Conservation (phyloP, 2,329 filamentous ascomycete species). For the Fusarium zealandicum region DNA sequence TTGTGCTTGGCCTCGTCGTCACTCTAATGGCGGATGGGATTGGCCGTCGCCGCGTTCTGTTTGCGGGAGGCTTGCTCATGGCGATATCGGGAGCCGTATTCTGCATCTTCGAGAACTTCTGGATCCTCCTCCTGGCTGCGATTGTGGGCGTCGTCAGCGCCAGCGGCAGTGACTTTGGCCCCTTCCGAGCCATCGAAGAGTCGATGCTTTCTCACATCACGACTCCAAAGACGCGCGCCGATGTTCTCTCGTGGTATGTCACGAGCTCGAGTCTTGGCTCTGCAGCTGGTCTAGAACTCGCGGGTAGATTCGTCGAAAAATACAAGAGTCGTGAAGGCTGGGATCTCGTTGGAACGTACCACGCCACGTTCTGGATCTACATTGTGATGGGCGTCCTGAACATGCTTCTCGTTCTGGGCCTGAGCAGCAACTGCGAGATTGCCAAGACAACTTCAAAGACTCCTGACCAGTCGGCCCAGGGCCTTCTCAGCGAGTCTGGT, state of each 20-base stretch:
- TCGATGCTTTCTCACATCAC: constrained; percentile 69
- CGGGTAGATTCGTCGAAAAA: constrained; percentile 59
- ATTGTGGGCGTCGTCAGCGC: constrained; percentile 68
- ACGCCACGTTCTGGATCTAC: constrained; percentile 66
- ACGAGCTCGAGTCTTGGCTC: constrained; percentile 63
- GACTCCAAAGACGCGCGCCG: constrained; percentile 58
- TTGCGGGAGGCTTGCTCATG: constrained; percentile 64
- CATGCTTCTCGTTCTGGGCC: constrained; percentile 52
- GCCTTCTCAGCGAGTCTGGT: constrained; percentile 35
- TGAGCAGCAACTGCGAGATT: constrained; percentile 62
- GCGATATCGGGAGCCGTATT: constrained; percentile 62
- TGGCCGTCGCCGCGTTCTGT: constrained; percentile 62
- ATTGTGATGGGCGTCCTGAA: constrained; percentile 62
- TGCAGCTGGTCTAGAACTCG: constrained; percentile 59
- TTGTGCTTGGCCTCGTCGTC: constrained; percentile 62
- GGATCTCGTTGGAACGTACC: constrained; percentile 60
- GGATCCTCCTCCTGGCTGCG: constrained; percentile 64
- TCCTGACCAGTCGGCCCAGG: constrained; percentile 34
- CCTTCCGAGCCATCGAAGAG: constrained; percentile 72
- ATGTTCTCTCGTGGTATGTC: constrained; percentile 74
- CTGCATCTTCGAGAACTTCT: constrained; percentile 62
- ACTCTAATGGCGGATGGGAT: constrained; percentile 66
- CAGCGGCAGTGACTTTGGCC: constrained; percentile 70
- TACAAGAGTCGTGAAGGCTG: constrained; percentile 56
- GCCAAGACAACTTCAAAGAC: constrained; percentile 34